Evolutionary conservation across 176 grass and related monocot species (phyloP).

Genomic region (Triticum timopheevii): DNA sequence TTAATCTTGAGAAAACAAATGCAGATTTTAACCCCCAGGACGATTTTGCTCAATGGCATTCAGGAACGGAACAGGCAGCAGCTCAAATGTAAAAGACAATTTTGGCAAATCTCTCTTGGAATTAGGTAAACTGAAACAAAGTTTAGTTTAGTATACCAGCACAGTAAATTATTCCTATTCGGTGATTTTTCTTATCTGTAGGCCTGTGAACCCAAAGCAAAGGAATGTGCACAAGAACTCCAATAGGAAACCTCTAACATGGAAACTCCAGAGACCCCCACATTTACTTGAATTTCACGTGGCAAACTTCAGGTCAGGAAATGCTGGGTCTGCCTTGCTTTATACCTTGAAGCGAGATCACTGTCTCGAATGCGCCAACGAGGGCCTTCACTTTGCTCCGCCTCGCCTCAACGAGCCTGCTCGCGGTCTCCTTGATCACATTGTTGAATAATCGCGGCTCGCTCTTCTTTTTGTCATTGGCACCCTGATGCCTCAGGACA

Average conservation of each 20-base stretch:
- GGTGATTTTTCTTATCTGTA: background rate
- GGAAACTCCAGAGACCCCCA: background rate
- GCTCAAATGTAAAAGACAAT: background rate
- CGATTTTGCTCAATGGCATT: background rate
- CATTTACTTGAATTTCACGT: background rate
- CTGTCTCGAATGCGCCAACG: conserved; percentile 68
- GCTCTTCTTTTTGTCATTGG: conserved; percentile 38
- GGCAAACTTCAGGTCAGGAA: conserved; percentile 3
- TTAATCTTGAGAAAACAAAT: background rate
- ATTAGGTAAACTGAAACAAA: background rate
- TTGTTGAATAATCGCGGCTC: conserved; percentile 52
- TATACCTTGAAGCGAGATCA: conserved; percentile 67
- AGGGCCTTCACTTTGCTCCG: conserved; percentile 86
- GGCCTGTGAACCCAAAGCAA: background rate
- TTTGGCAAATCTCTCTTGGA: background rate
- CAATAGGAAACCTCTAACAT: background rate
- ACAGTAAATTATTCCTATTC: background rate
- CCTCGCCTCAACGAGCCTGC: conserved; percentile 53
- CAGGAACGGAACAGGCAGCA: background rate
- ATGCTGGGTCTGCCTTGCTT: conserved; percentile 23
- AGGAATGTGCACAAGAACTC: background rate
- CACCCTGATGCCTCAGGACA: conserved; percentile 51
- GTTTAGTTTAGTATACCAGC: background rate
- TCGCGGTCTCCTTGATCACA: conserved; percentile 68
- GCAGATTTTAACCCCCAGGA: background rate